Evolutionary conservation across 2,329 filamentous ascomycete genomes (phyloP).

Genomic region (Parastagonospora nodorum): DNA sequence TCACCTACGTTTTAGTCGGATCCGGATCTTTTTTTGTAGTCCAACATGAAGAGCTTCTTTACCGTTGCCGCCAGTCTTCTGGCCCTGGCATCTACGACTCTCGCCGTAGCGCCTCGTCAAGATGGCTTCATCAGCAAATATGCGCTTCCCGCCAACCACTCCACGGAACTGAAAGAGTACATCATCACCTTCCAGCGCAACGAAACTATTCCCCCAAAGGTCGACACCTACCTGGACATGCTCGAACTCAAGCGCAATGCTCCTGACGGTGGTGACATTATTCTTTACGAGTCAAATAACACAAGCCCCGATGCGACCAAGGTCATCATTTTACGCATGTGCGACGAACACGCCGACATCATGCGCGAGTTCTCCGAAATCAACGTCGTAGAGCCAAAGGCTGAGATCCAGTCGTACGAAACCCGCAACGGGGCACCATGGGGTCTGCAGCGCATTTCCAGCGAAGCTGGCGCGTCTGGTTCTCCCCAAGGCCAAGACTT

Average conservation of each 20-base stretch:
- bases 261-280: constrained; percentile 27
- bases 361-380: constrained; percentile 50
- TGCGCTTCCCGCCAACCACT: constrained; percentile 27
- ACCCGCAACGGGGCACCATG: constrained; percentile 48
- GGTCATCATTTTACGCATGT: constrained; percentile 49
- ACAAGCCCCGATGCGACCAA: constrained; percentile 47
- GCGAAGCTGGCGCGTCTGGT: constrained; percentile 39
- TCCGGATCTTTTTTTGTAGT: constrained; percentile 30
- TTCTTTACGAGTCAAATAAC: constrained; percentile 39
- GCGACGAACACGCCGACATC: constrained; percentile 46
- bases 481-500: constrained; percentile 40
- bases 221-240: constrained; percentile 20
- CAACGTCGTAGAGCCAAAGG: constrained; percentile 49
- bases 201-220: constrained; percentile 12
- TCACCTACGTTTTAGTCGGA: constrained; percentile 18
- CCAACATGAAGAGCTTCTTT: constrained; percentile 39
- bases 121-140: constrained; percentile 35
- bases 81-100: constrained; percentile 25
- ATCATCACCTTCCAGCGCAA: constrained; percentile 29
- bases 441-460: constrained; percentile 55
- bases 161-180: constrained; percentile 37
- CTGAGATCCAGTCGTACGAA: constrained; percentile 37
- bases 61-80: constrained; percentile 33
- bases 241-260: constrained; percentile 28
- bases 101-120: constrained; percentile 15